A percentile compares a stretch with the other conserved stretches of the same genome.
phyloP scores from a whole-genome alignment of 1,139 yeast species.

The Yamadazyma atlantica region DNA sequence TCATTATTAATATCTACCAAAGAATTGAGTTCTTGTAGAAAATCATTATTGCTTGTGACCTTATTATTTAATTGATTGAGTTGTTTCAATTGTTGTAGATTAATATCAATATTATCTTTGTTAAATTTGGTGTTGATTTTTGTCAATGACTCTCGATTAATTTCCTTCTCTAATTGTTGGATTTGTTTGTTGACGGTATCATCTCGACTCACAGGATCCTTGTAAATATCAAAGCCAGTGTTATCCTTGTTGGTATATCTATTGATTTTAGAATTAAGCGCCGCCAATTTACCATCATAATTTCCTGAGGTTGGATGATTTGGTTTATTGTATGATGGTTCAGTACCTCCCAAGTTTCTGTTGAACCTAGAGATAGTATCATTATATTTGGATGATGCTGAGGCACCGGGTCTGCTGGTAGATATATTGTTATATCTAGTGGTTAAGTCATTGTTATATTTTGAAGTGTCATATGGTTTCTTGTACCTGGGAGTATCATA shows the following conservation, averaged over 20 bases:
- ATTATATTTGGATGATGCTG: background rate
- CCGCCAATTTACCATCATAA: background rate
- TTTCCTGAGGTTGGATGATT: background rate
- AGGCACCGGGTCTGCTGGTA: background rate
- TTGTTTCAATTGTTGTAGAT: conserved; percentile 11
- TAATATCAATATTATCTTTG: conserved; percentile 4
- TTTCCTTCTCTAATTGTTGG: conserved; percentile 16
- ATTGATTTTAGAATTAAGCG: background rate
- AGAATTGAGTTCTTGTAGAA: conserved; percentile 22
- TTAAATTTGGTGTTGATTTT: conserved; percentile 10
- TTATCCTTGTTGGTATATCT: background rate
- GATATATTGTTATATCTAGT: background rate
- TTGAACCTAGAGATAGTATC: background rate
- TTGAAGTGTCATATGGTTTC: no score
- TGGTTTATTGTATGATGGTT: background rate
- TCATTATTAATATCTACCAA: conserved; percentile 20
- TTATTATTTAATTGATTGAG: conserved; percentile 14
- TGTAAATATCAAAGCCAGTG: background rate
- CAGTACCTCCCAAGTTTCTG: background rate
- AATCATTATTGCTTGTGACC: conserved; percentile 21
- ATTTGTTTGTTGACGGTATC: conserved; percentile 10
- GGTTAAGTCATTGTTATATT: no score
- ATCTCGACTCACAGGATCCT: background rate
- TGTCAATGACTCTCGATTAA: conserved; percentile 15
- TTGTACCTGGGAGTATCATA: background rate